phyloP scores from a whole-genome alignment of 2,329 filamentous ascomycete genomes.

The Aspergillus novofumigatus region DNA sequence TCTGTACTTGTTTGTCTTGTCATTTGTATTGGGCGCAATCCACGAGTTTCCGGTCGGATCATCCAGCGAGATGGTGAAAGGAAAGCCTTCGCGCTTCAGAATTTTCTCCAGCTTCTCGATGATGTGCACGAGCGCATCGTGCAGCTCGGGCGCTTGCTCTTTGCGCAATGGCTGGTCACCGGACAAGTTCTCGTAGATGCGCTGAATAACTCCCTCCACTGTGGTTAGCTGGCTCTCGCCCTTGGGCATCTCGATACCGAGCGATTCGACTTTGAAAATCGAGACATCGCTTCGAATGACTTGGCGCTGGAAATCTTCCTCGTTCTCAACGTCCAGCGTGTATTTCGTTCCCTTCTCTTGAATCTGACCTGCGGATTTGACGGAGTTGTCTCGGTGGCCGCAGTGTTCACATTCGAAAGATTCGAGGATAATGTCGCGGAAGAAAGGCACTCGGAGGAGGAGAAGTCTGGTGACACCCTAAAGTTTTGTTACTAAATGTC shows the following conservation, averaged over 20 bases:
- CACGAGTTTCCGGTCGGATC: conserved; percentile 95
- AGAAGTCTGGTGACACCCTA: conserved; percentile 82
- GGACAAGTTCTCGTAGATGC: conserved; percentile 74
- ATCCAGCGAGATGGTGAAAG: conserved; percentile 83
- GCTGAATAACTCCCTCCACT: conserved; percentile 78
- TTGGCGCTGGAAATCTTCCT: conserved; percentile 74
- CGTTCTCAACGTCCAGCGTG: conserved; percentile 69
- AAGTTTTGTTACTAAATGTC: conserved; percentile 9
- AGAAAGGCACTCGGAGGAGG: conserved; percentile 90
- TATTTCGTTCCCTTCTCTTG: conserved; percentile 85
- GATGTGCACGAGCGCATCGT: conserved; percentile 71
- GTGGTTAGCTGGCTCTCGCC: conserved; percentile 91
- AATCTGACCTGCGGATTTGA: conserved; percentile 87
- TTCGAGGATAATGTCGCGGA: conserved; percentile 96
- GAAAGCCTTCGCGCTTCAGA: conserved; percentile 71
- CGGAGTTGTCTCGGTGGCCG: conserved; percentile 83
- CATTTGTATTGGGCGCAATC: conserved; percentile 76
- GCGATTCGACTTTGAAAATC: conserved; percentile 78
- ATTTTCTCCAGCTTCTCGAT: conserved; percentile 72
- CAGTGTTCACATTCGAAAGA: conserved; percentile 93
- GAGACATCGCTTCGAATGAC: conserved; percentile 91
- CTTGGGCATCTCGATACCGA: conserved; percentile 88
- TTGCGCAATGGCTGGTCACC: conserved; percentile 79
- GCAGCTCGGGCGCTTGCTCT: conserved; percentile 70
- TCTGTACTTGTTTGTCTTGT: conserved; percentile 82